A percentile compares a stretch with the other conserved stretches of the same genome.
phyloP scores from a whole-genome alignment of 495 filamentous ascomycete genomes.

The Xylaria cubensis region DNA sequence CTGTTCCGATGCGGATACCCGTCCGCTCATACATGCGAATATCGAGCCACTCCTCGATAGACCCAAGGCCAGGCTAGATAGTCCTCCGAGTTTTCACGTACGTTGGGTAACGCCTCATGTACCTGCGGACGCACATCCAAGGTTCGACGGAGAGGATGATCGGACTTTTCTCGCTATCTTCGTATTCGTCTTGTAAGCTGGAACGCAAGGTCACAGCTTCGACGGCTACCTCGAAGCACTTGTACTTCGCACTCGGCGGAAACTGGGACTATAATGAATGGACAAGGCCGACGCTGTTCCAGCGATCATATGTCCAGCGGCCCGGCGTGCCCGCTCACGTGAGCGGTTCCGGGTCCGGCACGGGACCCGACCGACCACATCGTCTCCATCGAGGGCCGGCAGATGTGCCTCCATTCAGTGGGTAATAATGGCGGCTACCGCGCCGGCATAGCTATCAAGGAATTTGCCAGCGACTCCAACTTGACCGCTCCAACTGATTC shows the following conservation, averaged over 20 bases:
- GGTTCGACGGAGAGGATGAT: background rate
- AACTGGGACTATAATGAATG: background rate
- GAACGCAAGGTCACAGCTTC: background rate
- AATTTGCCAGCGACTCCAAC: background rate
- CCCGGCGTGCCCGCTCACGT: conserved; percentile 1
- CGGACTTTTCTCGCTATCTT: background rate
- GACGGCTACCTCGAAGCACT: conserved; percentile 3
- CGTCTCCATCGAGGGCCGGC: background rate
- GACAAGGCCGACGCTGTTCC: background rate
- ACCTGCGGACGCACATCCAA: background rate
- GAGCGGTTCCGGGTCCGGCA: conserved; percentile 7
- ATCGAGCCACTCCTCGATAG: background rate
- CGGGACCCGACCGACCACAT: background rate
- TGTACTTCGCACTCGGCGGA: background rate
- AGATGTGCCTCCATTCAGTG: background rate
- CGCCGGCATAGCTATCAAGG: background rate
- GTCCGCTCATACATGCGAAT: background rate
- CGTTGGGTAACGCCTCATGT: background rate
- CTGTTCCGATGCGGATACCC: background rate
- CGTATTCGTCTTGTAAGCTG: background rate
- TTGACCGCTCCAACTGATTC: background rate
- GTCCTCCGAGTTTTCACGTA: background rate
- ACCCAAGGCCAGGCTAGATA: background rate
- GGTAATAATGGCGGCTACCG: background rate
- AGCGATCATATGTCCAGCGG: background rate